Percentiles rank a stretch among this genome's conserved stretches.
These are phyloP conservation scores for Petasospora rhodanensis DNA, from an alignment of 1,139 yeast genomes.

Conservation along the genomic window DNA sequence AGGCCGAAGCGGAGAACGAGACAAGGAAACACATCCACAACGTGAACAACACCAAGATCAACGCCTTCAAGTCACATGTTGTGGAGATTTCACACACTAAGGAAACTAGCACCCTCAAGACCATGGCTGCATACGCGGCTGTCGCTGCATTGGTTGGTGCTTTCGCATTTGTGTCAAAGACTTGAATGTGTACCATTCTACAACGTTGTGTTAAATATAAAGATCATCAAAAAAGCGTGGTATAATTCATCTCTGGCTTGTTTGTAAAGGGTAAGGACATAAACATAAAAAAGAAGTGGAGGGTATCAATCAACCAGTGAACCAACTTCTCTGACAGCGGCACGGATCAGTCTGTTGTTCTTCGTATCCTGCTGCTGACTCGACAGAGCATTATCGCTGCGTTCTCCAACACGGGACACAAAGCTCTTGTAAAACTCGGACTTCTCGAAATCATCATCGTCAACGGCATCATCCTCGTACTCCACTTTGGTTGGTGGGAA, in stretches of 20 bases:
- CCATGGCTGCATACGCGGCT: conserved; percentile 4
- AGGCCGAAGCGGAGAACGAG: conserved; percentile 2
- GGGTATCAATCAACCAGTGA: conserved; percentile 2
- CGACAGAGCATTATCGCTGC: conserved; percentile 3
- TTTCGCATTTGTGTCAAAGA: conserved; percentile 4
- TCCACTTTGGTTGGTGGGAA: conserved; percentile 34
- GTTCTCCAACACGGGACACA: conserved; percentile 16
- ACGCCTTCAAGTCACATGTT: conserved; percentile 17
- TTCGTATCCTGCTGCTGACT: too few species aligned
- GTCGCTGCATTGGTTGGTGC: conserved; percentile 5
- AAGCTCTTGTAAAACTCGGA: conserved; percentile 17
- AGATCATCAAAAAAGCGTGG: too few species aligned
- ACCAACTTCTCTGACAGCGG: conserved; percentile 9
- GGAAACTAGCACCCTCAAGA: neutral
- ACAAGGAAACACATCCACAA: conserved; percentile 3
- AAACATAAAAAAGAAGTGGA: neutral
- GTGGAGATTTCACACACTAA: conserved; percentile 10
- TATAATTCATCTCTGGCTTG: too few species aligned
- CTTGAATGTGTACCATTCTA: neutral
- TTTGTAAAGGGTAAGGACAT: neutral
- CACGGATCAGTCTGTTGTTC: conserved; percentile 6
- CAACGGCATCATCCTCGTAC: conserved; percentile 32
- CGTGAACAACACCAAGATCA: conserved; percentile 15
- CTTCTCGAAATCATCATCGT: conserved; percentile 23
- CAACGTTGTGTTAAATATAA: too few species aligned